Evolutionary conservation across 495 filamentous ascomycete species (phyloP), one percentile per base, ranked within the genome.

Genomic region (Evernia prunastri): DNA sequence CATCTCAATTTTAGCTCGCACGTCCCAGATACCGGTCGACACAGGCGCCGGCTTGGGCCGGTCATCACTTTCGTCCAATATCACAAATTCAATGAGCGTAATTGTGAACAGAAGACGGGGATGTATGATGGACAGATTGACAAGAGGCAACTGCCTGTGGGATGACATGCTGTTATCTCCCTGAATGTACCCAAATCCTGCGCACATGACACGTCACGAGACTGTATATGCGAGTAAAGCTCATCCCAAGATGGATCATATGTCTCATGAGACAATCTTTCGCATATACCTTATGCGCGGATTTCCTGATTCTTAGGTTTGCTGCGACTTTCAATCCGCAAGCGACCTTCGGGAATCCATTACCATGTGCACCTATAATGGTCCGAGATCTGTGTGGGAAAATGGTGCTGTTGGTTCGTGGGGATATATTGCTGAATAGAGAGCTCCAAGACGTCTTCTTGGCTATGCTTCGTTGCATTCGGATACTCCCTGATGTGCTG

Each of bases 221-320:
- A 70, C 47, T 76, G 72, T 36, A 80, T 73, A 12, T 71, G 67
- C 3, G 62, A 45, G 64, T 84, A 72, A 0, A 93, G 75, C 47
- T 91, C 85, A 42, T 85, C 86, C 83, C 86, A 92, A 10, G 90
- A 76, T 1, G 89, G 87, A 69, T 92, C 89, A 72, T 89, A 92
- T 3, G 89, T 71, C 73, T 87, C 89, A 82, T 88, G 61, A 39
- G 36, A 36, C 37, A 2, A 36, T 1, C 5, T 53, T 53, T 37
- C 6, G 36, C 36, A n/a, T 18, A n/a, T 51, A 27, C 18, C 17
- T 51, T n/a, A 18, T 51, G 17, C 7, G 45, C 23, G 17, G 17
- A 27, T 51, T 27, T 6, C 17, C 45, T 51, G 7, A 7, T 7
- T 27, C 45, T 51, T 8, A 20, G 17, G 45, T 27, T 51, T 27